These are phyloP conservation scores for Myriosclerotinia duriaeana DNA, from an alignment of 2,329 filamentous ascomycete species.

Conservation along the genomic window DNA sequence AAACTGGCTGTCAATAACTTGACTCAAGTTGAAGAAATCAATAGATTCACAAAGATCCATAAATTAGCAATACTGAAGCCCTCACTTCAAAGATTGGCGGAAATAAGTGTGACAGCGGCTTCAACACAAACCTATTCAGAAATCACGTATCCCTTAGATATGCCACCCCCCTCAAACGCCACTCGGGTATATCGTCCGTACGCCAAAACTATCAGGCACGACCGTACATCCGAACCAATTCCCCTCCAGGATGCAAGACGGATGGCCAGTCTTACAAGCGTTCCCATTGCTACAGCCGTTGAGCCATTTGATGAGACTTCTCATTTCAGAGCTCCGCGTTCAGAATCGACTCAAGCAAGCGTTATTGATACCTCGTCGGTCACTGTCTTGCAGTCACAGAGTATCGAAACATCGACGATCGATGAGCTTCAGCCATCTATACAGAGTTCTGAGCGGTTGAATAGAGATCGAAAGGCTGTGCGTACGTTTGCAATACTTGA, in stretches of 20 bases:
- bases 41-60: constrained; percentile 59
- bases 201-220: constrained; percentile 21
- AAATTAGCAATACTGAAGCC: constrained; percentile 72
- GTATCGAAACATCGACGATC: not conserved
- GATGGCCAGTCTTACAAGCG: constrained; percentile 4
- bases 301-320: not conserved
- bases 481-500: constrained; percentile 78
- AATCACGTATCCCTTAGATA: constrained; percentile 58
- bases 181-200: constrained; percentile 8
- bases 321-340: not conserved
- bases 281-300: not conserved
- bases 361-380: not conserved
- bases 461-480: constrained; percentile 44
- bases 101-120: constrained; percentile 42
- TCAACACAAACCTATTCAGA: constrained; percentile 48
- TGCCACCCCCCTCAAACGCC: not conserved
- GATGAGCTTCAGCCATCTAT: not conserved
- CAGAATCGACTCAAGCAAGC: not conserved
- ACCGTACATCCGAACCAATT: constrained; percentile 18
- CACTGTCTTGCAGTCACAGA: not conserved
- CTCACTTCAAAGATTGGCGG: constrained; percentile 31
- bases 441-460: not conserved
- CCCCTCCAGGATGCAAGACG: constrained; percentile 10
- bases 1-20: constrained; percentile 70
- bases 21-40: constrained; percentile 81